These are phyloP conservation scores for Pseudonectria foliicola DNA, from an alignment of 2,329 filamentous ascomycete species.

Conservation along the genomic window DNA sequence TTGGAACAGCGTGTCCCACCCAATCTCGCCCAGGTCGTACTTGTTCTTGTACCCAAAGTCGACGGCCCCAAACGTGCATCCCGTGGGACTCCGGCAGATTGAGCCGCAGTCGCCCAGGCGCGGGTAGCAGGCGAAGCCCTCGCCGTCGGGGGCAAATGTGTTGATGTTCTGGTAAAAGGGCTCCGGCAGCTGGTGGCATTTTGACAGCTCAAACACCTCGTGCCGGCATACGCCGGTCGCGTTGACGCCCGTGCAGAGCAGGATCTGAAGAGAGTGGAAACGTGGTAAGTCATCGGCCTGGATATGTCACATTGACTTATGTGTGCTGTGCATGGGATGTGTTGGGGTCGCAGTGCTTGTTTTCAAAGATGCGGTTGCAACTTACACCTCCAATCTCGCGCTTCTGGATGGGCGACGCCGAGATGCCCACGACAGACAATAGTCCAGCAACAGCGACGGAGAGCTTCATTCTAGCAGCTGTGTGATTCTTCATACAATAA, in stretches of 20 bases:
- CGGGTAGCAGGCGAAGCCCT: conserved; percentile 42
- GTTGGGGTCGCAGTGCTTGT: too few relatives aligned
- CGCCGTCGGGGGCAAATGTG: conserved; percentile 46
- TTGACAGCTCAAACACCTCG: conserved; percentile 33
- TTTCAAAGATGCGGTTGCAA: too few relatives aligned
- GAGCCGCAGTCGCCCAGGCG: conserved; percentile 33
- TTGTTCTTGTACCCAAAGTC: conserved; percentile 40
- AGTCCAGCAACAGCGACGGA: conserved; percentile 14
- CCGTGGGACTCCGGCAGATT: conserved; percentile 43
- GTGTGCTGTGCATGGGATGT: too few relatives aligned
- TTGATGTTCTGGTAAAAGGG: conserved; percentile 34
- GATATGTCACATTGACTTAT: too few relatives aligned
- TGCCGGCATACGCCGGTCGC: conserved; percentile 41
- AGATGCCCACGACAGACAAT: conserved; percentile 14
- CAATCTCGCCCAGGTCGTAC: conserved; percentile 37
- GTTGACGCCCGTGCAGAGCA: conserved; percentile 44
- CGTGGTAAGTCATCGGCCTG: too few relatives aligned
- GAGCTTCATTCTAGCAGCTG: conserved; percentile 23
- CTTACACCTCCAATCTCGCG: conserved; percentile 42
- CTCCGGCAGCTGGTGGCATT: conserved; percentile 38
- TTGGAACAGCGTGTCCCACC: conserved; percentile 35
- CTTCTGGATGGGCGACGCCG: conserved; percentile 29
- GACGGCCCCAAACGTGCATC: conserved; percentile 45
- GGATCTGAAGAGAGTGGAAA: conserved; percentile 35
- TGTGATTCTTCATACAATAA: conserved; percentile 1